Conservation (phyloP, 2,329 filamentous ascomycete species). For the Paraphoma sp. region DNA sequence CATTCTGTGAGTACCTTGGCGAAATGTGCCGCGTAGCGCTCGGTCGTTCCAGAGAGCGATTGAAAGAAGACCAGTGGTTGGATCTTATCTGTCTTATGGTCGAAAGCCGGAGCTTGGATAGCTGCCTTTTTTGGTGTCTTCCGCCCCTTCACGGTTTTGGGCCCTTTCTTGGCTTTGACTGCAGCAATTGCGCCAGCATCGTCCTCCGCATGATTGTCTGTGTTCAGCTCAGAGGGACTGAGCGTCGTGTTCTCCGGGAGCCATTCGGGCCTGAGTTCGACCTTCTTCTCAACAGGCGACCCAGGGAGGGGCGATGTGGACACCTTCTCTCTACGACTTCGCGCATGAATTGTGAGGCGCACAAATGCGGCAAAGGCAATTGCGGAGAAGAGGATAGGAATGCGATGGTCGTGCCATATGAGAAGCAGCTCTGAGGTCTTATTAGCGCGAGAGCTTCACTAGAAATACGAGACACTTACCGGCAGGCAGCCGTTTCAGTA, state of each 20-base stretch:
- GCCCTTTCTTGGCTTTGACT: slow-evolving; percentile 37
- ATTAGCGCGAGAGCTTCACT: neutral
- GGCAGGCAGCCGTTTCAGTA: slow-evolving; percentile 21
- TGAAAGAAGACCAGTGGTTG: slow-evolving; percentile 88
- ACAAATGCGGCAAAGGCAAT: slow-evolving; percentile 36
- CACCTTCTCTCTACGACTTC: slow-evolving; percentile 34
- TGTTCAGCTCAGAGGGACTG: slow-evolving; percentile 21
- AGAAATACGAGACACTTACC: slow-evolving; percentile 8
- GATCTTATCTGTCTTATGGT: slow-evolving; percentile 55
- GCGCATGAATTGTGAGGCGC: slow-evolving; percentile 36
- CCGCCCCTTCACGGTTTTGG: slow-evolving; percentile 49
- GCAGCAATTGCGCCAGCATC: slow-evolving; percentile 22
- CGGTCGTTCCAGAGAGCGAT: slow-evolving; percentile 83
- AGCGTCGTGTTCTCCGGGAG: slow-evolving; percentile 42
- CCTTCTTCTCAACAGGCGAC: slow-evolving; percentile 42
- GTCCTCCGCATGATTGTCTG: slow-evolving; percentile 41
- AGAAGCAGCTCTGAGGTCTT: slow-evolving; percentile 39
- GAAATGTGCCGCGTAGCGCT: slow-evolving; percentile 72
- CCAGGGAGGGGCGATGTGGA: slow-evolving; percentile 38
- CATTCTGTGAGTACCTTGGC: slow-evolving; percentile 60
- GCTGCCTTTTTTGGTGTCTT: slow-evolving; percentile 29
- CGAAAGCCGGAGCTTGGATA: slow-evolving; percentile 25
- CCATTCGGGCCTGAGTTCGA: slow-evolving; percentile 44
- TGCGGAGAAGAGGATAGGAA: slow-evolving; percentile 41
- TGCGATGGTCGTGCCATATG: slow-evolving; percentile 47